Conservation (phyloP, 345 rosid genomes). For the Arabidopsis arenosa region DNA sequence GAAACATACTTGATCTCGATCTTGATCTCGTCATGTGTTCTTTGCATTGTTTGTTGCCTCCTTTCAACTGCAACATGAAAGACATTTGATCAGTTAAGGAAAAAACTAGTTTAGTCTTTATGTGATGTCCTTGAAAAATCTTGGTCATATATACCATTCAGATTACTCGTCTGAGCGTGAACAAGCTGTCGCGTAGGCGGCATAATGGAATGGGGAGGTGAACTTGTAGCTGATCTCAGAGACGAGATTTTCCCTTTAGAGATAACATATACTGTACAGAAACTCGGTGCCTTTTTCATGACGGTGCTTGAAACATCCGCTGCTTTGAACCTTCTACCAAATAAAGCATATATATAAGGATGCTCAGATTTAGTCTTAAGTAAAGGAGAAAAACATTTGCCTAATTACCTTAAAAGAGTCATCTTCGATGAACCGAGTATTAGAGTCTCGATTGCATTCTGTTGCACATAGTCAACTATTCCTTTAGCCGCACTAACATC, state of each 20-base stretch:
- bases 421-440: conserved; percentile 66
- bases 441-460: conserved; percentile 48
- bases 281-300: conserved; percentile 65
- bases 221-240: conserved; percentile 55
- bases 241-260: conserved; percentile 70
- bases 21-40: conserved; percentile 47
- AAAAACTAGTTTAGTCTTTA: neutral
- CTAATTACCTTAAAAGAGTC: conserved; percentile 63
- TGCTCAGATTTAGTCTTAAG: neutral
- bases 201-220: conserved; percentile 43
- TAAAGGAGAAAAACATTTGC: conserved; percentile 19
- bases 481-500: conserved; percentile 61
- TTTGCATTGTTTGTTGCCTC: conserved; percentile 33
- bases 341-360: conserved; percentile 16
- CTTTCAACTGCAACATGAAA: conserved; percentile 35
- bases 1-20: conserved; percentile 43
- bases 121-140: neutral
- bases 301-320: conserved; percentile 64
- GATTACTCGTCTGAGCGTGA: conserved; percentile 26
- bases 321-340: conserved; percentile 63
- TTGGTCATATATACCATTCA: conserved; percentile 17
- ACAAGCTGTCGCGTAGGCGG: conserved; percentile 19
- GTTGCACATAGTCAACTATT: conserved; percentile 53
- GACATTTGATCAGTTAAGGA: conserved; percentile 11
- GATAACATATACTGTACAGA: conserved; percentile 75